Evolutionary conservation across 140 eudicot genomes (phyloP).

Genomic region (Eryngium alpinum): DNA sequence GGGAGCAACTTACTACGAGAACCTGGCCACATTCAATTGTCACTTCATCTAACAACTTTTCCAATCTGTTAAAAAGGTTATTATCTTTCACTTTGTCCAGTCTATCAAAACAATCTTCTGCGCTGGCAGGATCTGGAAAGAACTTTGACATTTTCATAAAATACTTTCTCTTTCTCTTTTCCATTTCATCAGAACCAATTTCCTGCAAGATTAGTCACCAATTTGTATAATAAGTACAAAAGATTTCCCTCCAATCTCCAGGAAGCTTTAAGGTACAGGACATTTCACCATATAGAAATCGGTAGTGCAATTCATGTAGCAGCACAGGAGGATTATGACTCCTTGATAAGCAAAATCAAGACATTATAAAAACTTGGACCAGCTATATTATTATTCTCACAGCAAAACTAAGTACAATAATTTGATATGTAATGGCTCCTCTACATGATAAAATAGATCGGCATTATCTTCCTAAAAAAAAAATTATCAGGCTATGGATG

Average conservation of each 20-base stretch:
- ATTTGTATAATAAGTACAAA: not conserved
- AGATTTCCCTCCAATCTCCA: not conserved
- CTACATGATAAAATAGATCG: not conserved
- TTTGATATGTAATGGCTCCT: not conserved
- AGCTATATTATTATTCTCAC: not conserved
- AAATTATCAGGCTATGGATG: not conserved
- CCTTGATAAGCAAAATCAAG: not conserved
- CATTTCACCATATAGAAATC: not conserved
- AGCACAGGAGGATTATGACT: not conserved
- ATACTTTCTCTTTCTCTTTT: constrained; percentile 34
- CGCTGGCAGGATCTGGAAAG: constrained; percentile 66
- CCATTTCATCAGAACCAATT: constrained; percentile 32
- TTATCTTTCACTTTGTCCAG: constrained; percentile 53
- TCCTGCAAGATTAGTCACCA: constrained; percentile 29
- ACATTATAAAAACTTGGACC: not conserved
- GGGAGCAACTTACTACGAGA: constrained; percentile 39
- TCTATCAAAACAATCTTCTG: constrained; percentile 58
- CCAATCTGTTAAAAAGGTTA: constrained; percentile 31
- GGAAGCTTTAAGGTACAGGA: not conserved
- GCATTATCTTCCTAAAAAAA: not conserved
- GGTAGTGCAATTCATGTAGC: not conserved
- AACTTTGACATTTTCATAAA: constrained; percentile 62
- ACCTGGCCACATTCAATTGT: constrained; percentile 34
- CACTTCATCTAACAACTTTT: constrained; percentile 42
- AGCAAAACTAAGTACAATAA: not conserved